Conservation (phyloP, 768 basidiomycete genomes). For the Infundibulicybe gibba region DNA sequence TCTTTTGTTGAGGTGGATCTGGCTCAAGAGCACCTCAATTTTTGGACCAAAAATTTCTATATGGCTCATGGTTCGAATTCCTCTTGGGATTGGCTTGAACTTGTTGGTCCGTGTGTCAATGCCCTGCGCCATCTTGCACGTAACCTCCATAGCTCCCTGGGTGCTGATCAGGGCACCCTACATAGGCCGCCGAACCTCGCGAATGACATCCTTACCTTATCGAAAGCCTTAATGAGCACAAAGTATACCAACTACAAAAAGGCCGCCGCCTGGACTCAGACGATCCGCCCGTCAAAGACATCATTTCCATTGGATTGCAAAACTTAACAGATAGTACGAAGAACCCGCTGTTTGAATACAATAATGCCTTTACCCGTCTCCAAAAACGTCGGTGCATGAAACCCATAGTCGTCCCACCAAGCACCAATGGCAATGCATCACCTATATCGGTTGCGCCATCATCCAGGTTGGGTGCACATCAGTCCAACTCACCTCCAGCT, state of each 20-base stretch:
- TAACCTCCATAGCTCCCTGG: conserved; percentile 18
- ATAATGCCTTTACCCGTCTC: conserved; percentile 12
- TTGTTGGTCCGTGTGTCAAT: conserved; percentile 23
- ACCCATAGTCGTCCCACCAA: too few species aligned
- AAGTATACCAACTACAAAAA: conserved; percentile 11
- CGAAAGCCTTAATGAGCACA: conserved; percentile 13
- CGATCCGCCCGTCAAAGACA: conserved; percentile 8
- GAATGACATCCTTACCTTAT: conserved; percentile 23
- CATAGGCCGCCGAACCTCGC: conserved; percentile 22
- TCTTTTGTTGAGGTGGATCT: conserved; percentile 24
- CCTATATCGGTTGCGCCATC: too few species aligned
- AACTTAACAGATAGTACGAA: conserved; percentile 7
- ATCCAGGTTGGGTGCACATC: too few species aligned
- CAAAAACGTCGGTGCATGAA: background rate
- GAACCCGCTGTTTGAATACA: conserved; percentile 20
- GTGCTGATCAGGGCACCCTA: conserved; percentile 23
- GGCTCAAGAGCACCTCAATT: too few species aligned
- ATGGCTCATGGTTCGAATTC: conserved; percentile 24
- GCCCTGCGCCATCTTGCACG: conserved; percentile 12
- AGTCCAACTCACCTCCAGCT: too few species aligned
- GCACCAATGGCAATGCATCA: too few species aligned
- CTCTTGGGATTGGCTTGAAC: conserved; percentile 31
- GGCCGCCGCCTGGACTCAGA: conserved; percentile 11
- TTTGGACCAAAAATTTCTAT: conserved; percentile 20
- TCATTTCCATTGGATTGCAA: conserved; percentile 13